Base-by-base conservation (phyloP, 2,329 filamentous ascomycete genomes). In the Amauroascus niger region DNA sequence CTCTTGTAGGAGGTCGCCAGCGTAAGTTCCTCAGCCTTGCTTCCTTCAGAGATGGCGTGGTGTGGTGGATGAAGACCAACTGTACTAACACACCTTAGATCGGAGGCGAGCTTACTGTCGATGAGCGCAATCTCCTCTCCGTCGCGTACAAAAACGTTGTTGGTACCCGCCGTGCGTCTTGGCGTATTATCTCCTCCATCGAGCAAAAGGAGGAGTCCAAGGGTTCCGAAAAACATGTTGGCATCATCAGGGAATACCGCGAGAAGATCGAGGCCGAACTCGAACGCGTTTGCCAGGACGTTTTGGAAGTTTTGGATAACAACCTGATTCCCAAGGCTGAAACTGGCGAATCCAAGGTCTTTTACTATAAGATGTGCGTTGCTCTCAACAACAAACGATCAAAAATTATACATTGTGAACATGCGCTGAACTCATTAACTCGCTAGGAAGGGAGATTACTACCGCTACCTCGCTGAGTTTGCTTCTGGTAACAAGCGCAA, bases 111-210 rank as follows among this genome's bases (percentile, higher is more conserved):
- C 77, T 84, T 65, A 79, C 80, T 59, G 81, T 84, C 61, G 81
- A 84, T 67, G 81, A 84, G 74, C 81, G 81, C 70, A 97, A 97
- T 79, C 87, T 98, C 62, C 85, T 98, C 63, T 95, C 88, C 63
- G 93, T 97, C 69, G 91, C 91, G 72, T 98, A 98, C 86, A 98
- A 98, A 87, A 98, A 98, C 77, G 93, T 98, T 58, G 88, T 98
- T 68, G 91, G 93, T 68, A 94, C 93, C 71, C 86, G 91, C 75
- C 91, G 93, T 83, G 91, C 91, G 71, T 96, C 89, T 67, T 98
- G 91, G 91, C 85, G 91, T 78, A 97, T 98, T 77, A 94, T 98
- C 77, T 94, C 90, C 71, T 97, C 93, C 71, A 97, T 98, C 76
- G 91, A 97, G 80, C 91, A 97, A 78, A 97, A 97, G 85, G 91